Conservation (phyloP, 106 monocot genomes). For the Ottelia alismoides region DNA sequence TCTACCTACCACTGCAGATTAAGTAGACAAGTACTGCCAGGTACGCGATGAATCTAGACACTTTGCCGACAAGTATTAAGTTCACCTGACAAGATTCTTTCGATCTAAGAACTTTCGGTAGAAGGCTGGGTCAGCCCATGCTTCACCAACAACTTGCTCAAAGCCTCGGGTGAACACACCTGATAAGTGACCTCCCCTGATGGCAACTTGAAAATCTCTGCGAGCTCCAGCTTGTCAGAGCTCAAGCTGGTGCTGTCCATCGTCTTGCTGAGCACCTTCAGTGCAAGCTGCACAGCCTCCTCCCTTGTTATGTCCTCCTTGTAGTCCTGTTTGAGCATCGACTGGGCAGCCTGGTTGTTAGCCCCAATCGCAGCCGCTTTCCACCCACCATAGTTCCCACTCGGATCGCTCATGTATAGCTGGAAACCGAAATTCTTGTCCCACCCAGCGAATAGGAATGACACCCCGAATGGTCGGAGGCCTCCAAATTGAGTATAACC, state of each 20-base stretch:
- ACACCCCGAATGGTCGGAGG: conserved; percentile 72
- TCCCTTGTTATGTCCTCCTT: no score
- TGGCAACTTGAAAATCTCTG: conserved; percentile 42
- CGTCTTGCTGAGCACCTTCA: no score
- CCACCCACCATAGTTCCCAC: conserved; percentile 73
- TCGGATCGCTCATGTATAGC: conserved; percentile 84
- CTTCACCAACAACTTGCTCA: conserved; percentile 49
- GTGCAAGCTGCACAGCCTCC: no score
- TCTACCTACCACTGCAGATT: no score
- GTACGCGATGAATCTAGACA: no score
- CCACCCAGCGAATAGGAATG: conserved; percentile 77
- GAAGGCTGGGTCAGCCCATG: conserved; percentile 49
- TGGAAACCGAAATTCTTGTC: conserved; percentile 64
- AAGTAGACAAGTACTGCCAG: no score
- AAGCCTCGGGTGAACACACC: no score
- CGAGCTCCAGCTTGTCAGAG: conserved; percentile 76
- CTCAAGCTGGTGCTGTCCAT: no score
- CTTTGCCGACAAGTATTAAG: no score
- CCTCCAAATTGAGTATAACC: no score
- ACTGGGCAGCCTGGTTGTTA: conserved; percentile 76
- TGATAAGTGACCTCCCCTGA: conserved; percentile 39
- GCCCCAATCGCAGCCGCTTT: conserved; percentile 81
- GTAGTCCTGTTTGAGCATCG: conserved; percentile 82
- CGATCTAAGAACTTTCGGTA: no score
- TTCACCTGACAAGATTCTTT: no score